A percentile compares a stretch with the other conserved stretches of the same genome.
phyloP scores from a whole-genome alignment of 2,329 filamentous ascomycete genomes.

The Colletotrichum filicis region DNA sequence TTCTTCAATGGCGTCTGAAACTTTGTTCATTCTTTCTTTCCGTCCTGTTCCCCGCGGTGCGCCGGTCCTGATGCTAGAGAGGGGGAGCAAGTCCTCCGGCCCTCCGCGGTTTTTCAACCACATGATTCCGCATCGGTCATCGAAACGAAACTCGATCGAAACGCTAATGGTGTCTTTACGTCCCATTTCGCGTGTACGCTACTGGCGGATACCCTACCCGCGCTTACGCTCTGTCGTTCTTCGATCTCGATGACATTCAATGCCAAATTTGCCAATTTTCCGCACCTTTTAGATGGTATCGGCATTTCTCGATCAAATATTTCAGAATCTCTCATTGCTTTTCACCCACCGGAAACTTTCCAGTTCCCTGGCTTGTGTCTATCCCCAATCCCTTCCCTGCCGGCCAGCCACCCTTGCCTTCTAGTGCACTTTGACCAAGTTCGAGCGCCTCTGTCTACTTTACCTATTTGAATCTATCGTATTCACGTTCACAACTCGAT shows the following conservation, averaged over 20 bases:
- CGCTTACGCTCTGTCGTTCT: background rate
- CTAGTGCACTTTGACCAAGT: background rate
- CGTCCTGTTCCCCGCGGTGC: background rate
- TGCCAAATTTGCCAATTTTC: slow-evolving; percentile 5
- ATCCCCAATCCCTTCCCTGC: background rate
- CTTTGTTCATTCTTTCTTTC: background rate
- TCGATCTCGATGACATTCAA: slow-evolving; percentile 27
- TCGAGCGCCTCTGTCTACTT: background rate
- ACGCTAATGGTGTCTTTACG: background rate
- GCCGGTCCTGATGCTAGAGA: background rate
- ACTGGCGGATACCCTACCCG: background rate
- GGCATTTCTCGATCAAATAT: background rate
- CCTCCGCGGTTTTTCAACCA: background rate
- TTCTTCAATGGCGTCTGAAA: background rate
- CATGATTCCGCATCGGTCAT: slow-evolving; percentile 5
- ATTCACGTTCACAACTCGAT: background rate
- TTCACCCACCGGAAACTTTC: background rate
- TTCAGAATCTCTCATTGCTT: background rate
- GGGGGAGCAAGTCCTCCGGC: background rate
- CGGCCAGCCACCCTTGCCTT: background rate
- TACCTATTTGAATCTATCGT: background rate
- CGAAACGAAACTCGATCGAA: slow-evolving; percentile 32
- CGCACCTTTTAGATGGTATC: background rate
- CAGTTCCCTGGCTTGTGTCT: background rate
- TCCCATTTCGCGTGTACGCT: background rate